These are phyloP conservation scores for Filobasidium uniguttulatum DNA, from an alignment of 1,284 basidiomycete genomes.

Conservation along the genomic window DNA sequence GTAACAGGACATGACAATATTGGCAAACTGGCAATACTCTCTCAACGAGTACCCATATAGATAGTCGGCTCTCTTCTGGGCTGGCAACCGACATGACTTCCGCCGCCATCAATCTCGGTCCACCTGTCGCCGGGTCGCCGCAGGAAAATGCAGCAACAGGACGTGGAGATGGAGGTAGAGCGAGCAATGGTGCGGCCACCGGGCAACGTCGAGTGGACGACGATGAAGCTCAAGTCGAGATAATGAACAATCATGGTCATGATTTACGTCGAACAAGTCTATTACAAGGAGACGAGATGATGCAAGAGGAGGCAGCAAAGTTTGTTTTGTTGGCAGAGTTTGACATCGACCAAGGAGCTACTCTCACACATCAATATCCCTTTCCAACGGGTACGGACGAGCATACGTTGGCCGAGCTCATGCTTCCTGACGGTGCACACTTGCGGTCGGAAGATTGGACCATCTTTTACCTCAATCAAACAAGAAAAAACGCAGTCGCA, in stretches of 20 bases:
- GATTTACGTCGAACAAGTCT: background rate
- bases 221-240: background rate
- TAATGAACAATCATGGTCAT: background rate
- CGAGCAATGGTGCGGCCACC: too few relatives aligned
- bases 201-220: too few relatives aligned
- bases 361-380: conserved; percentile 84
- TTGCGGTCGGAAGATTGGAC: conserved; percentile 93
- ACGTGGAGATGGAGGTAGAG: too few relatives aligned
- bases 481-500: conserved; percentile 66
- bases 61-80: too few relatives aligned
- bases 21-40: too few relatives aligned
- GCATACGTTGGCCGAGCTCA: conserved; percentile 83
- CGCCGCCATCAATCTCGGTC: too few relatives aligned
- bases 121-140: too few relatives aligned
- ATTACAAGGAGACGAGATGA: background rate
- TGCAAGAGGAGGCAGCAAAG: conserved; percentile 54
- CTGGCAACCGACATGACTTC: too few relatives aligned
- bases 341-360: conserved; percentile 82
- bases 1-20: too few relatives aligned
- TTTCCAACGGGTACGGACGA: conserved; percentile 82
- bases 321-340: conserved; percentile 90
- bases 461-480: conserved; percentile 92
- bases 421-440: conserved; percentile 97
- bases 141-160: too few relatives aligned
- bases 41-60: too few relatives aligned